Base-by-base conservation (phyloP, 306 rosid species). In the Quercus engelmannii region DNA sequence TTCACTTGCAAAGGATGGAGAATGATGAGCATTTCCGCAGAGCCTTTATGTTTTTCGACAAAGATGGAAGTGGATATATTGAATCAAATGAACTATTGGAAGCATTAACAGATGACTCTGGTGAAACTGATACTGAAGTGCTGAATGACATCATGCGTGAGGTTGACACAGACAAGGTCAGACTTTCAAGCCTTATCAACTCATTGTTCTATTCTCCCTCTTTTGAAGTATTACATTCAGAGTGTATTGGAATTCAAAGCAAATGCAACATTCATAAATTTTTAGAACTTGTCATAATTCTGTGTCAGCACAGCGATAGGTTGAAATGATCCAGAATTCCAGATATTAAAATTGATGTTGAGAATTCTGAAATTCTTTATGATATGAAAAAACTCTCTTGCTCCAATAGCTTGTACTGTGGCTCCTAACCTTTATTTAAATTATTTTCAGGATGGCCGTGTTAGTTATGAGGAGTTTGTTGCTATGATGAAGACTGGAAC, bases 401-500 rank as follows among this genome's bases (percentile, higher is more conserved):
- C 71, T 64, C 21, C 6, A 0, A 56, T 73, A 13, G 55, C 17
- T 69, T 55, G 55, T 19, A 15, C 12, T 11, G 18, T 26, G 43
- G 4, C 17, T 38, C 58, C 64, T 65, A 74, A 18, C 20, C 25
- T 55, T 54, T 64, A 41, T 56, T 6, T 1, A n/a, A 56, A 70
- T 55, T 54, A 15, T 64, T 51, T 54, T 59, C 87, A 96, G 99
- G 99, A 96, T 74, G 97, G 96, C 31, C 90, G 88, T 52, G 89
- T 96, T 77, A 93, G 99, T 77, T 90, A 88, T n/a, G 98, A 93
- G 6, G 99, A 96, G 87, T 96, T 96, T 78, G 89, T 93, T 52
- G 96, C 96, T 13, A 96, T 96, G 99, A 96, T 96, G 99, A 96
- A 96, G 85, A 88, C 99, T 2, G 99, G 99, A 81, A 96, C 99